These are phyloP conservation scores for Tolypocladium amazonense DNA, from an alignment of 2,329 filamentous ascomycete species.

Conservation along the genomic window DNA sequence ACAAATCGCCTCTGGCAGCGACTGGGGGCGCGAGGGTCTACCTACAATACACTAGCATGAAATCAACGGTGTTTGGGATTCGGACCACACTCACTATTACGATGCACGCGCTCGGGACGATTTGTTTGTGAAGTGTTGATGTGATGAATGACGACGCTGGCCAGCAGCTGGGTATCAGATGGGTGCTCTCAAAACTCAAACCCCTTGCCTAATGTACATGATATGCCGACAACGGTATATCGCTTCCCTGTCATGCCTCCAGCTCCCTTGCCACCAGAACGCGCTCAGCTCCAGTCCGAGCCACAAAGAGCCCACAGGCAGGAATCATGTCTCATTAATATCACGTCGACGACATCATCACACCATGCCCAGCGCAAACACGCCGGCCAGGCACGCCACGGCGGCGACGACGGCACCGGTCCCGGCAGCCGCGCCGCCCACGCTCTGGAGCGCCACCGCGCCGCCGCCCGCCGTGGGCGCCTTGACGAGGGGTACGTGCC, in stretches of 20 bases:
- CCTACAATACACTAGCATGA: constrained; percentile 29
- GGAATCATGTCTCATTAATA: neutral
- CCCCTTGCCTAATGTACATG: neutral
- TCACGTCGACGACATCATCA: constrained; percentile 1
- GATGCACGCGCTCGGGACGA: neutral
- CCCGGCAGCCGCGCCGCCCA: constrained; percentile 10
- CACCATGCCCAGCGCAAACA: constrained; percentile 14
- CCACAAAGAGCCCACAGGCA: neutral
- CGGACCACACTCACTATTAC: constrained; percentile 15
- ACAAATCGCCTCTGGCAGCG: constrained; percentile 17
- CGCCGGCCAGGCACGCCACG: constrained; percentile 10
- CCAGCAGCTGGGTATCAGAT: constrained; percentile 1
- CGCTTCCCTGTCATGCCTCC: neutral
- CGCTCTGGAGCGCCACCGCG: constrained; percentile 8
- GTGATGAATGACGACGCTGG: neutral
- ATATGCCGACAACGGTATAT: neutral
- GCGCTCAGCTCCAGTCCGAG: neutral
- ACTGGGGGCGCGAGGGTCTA: constrained; percentile 17
- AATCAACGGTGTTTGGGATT: constrained; percentile 32
- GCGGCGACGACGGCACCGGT: constrained; percentile 10
- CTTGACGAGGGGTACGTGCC: constrained; percentile 20
- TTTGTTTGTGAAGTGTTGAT: neutral
- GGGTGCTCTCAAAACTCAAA: neutral
- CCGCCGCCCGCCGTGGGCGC: constrained; percentile 12
- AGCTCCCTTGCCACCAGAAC: neutral